Base-by-base conservation (phyloP, 495 filamentous ascomycete species). In the Lophiotrema nucula region DNA sequence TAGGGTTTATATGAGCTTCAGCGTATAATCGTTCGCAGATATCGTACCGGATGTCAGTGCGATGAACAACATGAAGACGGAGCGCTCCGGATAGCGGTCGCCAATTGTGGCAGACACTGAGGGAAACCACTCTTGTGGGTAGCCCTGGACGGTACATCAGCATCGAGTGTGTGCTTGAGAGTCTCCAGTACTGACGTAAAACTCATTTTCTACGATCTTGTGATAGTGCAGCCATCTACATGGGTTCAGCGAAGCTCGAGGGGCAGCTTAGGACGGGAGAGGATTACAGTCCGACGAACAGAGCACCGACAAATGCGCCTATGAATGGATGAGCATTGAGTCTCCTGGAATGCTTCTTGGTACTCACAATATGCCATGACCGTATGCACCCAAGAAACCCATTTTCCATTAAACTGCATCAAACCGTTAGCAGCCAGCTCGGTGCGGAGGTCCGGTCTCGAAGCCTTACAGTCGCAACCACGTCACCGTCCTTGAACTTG, bases 51-150 rank as follows among this genome's bases (percentile, higher is more conserved):
- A 97, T 39, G 92, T 96, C 54, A 97, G 86, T 47, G 92, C 92
- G 67, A 99, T 99, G 67, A 97, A 96, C 47, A 97, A 67, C 80
- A 95, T 90, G 72, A 97, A 99, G 56, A 97, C 84, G 15, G 93
- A 96, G 43, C 95, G 85, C 71, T 99, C 95, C 25, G 95, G 95
- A 69, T 97, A 97, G 27, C 93, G 86, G 66, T 99, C 95, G 58
- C 95, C 95, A 71, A 99, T 99, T n/a, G 95, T 97, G 13, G 95
- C 84, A 25, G 92, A 97, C 23, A 99, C 95, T 21, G 95, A 99
- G 35, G 95, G 95, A 62, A 99, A 97, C 95, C 95, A 99, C 80
- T 99, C 95, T 37, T 96, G 77, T 1, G 95, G 95, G 73, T 96
- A 99, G 66, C 95, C 86, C 79, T 81, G 56, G 22, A 15, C 48